Conservation (phyloP, 23 red algal genomes). For the Pyropia haitanensis region DNA sequence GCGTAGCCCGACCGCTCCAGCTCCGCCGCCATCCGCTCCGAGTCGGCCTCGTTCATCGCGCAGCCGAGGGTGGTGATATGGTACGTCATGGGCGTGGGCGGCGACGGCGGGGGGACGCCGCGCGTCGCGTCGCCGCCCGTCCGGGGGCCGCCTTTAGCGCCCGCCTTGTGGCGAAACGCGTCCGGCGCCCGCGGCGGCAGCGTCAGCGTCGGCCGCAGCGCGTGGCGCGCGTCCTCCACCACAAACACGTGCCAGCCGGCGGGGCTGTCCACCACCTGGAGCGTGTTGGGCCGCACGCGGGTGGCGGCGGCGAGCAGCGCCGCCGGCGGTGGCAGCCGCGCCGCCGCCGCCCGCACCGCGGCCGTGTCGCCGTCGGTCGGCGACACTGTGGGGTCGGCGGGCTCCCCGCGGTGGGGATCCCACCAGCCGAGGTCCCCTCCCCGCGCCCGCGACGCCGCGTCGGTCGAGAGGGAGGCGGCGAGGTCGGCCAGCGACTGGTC, state of each 20-base stretch:
- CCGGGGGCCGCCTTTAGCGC: background rate
- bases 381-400: constrained; percentile 12
- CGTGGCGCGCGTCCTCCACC: constrained; percentile 71
- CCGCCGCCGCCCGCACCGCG: too few relatives aligned
- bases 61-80: constrained; percentile 83
- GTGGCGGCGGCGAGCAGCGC: constrained; percentile 30
- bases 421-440: constrained; percentile 79
- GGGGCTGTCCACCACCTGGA: constrained; percentile 26
- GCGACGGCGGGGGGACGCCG: background rate
- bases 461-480: constrained; percentile 58
- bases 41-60: constrained; percentile 93
- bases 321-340: background rate
- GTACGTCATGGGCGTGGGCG: constrained; percentile 22
- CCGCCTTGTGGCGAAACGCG: constrained; percentile 12
- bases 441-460: constrained; percentile 20
- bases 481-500: constrained; percentile 27
- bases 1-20: constrained; percentile 49
- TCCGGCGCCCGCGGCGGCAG: constrained; percentile 16
- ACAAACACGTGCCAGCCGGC: constrained; percentile 70
- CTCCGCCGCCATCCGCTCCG: constrained; percentile 83
- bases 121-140: background rate
- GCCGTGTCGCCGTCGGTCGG: constrained; percentile 5
- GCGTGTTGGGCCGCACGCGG: constrained; percentile 15
- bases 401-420: constrained; percentile 21
- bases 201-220: constrained; percentile 16